Percentiles rank a stretch among this genome's conserved stretches.
These are phyloP conservation scores for Amphichorda felina DNA, from an alignment of 2,329 filamentous ascomycete species.

Conservation along the genomic window DNA sequence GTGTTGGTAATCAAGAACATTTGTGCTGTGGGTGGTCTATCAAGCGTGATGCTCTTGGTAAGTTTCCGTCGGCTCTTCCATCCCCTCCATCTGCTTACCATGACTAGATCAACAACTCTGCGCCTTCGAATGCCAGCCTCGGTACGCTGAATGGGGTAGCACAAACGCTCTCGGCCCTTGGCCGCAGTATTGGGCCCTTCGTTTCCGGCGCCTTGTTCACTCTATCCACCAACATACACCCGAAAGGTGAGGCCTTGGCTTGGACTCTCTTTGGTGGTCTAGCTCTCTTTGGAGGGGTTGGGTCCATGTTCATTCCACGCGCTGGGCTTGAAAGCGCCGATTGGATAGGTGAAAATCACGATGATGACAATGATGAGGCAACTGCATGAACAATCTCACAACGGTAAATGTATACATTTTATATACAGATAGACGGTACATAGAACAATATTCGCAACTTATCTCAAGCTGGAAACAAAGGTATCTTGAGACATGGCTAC, in stretches of 20 bases:
- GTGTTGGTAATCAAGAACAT: conserved; percentile 83
- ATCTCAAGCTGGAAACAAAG: too few relatives aligned
- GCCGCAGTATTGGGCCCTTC: conserved; percentile 79
- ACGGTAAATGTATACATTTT: too few relatives aligned
- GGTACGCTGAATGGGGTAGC: conserved; percentile 89
- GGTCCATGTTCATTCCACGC: conserved; percentile 68
- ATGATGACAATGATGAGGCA: conserved; percentile 3
- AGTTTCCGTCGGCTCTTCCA: conserved; percentile 15
- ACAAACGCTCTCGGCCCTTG: conserved; percentile 84
- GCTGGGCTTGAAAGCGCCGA: conserved; percentile 47
- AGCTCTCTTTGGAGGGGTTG: conserved; percentile 65
- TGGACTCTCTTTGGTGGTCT: conserved; percentile 85
- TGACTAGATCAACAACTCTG: conserved; percentile 78
- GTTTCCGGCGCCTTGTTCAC: conserved; percentile 81
- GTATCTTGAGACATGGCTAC: too few relatives aligned
- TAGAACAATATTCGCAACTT: too few relatives aligned
- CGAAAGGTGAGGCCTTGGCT: conserved; percentile 72
- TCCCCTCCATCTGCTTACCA: conserved; percentile 3
- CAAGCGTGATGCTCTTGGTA: conserved; percentile 78
- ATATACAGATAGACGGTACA: too few relatives aligned
- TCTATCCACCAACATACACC: conserved; percentile 57
- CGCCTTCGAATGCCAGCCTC: conserved; percentile 72
- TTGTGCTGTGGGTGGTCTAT: conserved; percentile 78
- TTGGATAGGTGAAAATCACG: conserved; percentile 21
- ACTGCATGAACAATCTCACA: background rate